phyloP scores from a whole-genome alignment of 768 basidiomycete genomes.

The Amanita phalloides region DNA sequence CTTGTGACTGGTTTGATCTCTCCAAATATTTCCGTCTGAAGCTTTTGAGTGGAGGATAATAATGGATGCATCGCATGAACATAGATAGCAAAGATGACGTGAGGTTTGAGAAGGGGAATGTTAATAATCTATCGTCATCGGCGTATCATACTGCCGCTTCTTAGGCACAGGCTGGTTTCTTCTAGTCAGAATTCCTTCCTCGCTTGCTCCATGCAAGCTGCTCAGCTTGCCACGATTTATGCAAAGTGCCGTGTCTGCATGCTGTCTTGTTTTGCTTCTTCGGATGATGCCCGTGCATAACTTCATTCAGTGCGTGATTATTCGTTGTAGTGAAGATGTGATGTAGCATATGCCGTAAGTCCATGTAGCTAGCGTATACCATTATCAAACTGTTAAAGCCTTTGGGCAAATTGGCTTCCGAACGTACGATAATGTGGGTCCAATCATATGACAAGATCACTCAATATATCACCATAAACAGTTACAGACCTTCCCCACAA shows the following conservation, averaged over 20 bases:
- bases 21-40: too few species aligned
- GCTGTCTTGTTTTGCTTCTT: not conserved
- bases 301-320: not conserved
- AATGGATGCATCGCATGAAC: not conserved
- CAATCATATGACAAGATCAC: not conserved
- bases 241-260: not conserved
- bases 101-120: not conserved
- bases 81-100: not conserved
- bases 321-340: not conserved
- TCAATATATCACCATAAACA: not conserved
- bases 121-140: not conserved
- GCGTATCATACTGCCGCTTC: not conserved
- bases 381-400: not conserved
- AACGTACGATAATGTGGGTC: not conserved
- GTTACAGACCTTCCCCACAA: not conserved
- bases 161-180: not conserved
- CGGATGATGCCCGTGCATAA: not conserved
- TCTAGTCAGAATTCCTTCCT: not conserved
- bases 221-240: not conserved
- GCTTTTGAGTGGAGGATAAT: not conserved
- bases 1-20: not conserved
- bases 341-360: not conserved
- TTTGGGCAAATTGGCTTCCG: not conserved
- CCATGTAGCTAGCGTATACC: not conserved
- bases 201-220: not conserved